Percentiles rank a stretch among this genome's conserved stretches.
Evolutionary conservation across 305 asterid genomes (phyloP).

Genomic region (Fraxinus velutina): DNA sequence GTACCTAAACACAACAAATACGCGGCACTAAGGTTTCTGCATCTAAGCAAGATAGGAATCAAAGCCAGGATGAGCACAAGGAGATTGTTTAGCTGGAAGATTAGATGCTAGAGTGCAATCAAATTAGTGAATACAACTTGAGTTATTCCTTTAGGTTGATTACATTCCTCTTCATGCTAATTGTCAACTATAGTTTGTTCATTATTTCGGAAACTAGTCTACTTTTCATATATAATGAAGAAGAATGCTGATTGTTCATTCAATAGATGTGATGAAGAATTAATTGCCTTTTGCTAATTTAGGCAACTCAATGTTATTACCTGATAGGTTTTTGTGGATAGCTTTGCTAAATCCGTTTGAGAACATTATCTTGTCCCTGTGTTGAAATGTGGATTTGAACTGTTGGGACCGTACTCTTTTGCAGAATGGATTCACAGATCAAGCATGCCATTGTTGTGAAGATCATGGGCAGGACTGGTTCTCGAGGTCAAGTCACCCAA

Average conservation of each 20-base stretch:
- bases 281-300: neutral
- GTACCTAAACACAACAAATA: neutral
- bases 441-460: constrained; percentile 14
- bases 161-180: neutral
- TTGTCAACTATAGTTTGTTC: neutral
- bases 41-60: neutral
- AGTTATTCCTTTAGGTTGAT: neutral
- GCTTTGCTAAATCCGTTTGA: neutral
- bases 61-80: neutral
- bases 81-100: neutral
- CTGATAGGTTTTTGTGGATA: neutral
- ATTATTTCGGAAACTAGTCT: neutral
- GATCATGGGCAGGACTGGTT: constrained; percentile 15
- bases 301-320: neutral
- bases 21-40: neutral
- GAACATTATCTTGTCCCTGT: neutral
- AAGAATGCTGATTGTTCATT: neutral
- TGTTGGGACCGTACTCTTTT: neutral
- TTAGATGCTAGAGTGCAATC: neutral
- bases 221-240: neutral
- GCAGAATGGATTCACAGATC: neutral
- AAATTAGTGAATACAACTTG: neutral
- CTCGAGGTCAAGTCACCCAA: constrained; percentile 17
- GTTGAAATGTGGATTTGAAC: neutral
- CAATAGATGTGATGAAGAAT: neutral